Evolutionary conservation across 163 green algal genomes (phyloP).

Genomic region (Prototheca wickerhamii): DNA sequence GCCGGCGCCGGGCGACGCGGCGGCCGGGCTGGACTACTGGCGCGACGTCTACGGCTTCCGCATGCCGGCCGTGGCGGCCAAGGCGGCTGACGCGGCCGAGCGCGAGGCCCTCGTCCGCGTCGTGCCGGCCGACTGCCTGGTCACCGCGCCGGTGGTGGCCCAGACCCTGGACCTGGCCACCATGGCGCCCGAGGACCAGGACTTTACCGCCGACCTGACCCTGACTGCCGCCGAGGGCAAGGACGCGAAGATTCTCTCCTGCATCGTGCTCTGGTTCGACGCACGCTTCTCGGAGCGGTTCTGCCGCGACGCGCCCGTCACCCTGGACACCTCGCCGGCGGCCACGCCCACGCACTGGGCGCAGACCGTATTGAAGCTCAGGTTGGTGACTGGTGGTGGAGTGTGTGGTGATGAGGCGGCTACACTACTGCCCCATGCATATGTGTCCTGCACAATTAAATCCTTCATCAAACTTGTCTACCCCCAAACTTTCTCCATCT

Average conservation of each 20-base stretch:
- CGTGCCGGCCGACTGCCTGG: conserved; percentile 39
- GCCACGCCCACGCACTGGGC: conserved; percentile 72
- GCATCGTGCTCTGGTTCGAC: conserved; percentile 86
- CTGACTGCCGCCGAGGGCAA: conserved; percentile 12
- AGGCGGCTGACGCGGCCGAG: background rate
- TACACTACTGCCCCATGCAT: too few relatives aligned
- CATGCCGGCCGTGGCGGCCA: conserved; percentile 51
- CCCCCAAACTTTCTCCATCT: too few relatives aligned
- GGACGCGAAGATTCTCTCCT: background rate
- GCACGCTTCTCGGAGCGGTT: conserved; percentile 61
- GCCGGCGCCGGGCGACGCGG: conserved; percentile 40
- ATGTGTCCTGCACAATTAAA: too few relatives aligned
- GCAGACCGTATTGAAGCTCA: conserved; percentile 66
- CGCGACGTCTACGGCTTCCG: conserved; percentile 76
- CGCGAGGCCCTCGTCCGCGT: conserved; percentile 18
- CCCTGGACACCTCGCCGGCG: conserved; percentile 61
- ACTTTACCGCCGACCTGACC: conserved; percentile 63
- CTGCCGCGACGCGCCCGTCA: conserved; percentile 54
- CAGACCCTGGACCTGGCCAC: conserved; percentile 59
- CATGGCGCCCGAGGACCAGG: conserved; percentile 52
- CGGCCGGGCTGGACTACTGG: conserved; percentile 60
- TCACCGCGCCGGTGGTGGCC: conserved; percentile 32
- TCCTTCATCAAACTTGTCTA: too few relatives aligned
- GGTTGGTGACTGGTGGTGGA: too few relatives aligned
- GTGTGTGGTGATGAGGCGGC: too few relatives aligned